Evolutionary conservation across 108 stramenopile genomes (phyloP).

Genomic region (Skeletonema grethae): DNA sequence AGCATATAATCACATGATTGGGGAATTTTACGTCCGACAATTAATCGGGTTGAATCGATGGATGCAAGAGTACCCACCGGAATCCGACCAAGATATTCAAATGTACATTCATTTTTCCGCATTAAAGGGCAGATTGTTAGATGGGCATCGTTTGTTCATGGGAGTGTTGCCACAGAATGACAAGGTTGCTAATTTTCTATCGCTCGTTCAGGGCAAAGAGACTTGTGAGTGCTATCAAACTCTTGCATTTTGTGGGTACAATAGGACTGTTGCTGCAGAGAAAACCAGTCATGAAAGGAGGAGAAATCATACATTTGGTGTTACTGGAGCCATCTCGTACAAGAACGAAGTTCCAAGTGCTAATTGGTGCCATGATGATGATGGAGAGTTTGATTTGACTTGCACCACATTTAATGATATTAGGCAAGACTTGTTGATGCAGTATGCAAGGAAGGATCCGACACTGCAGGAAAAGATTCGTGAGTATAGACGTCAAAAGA

Average conservation of each 20-base stretch:
- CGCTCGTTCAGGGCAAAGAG: not conserved
- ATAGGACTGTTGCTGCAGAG: not conserved
- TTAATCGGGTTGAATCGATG: slow-evolving; percentile 29
- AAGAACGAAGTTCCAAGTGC: not conserved
- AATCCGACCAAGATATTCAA: slow-evolving; percentile 5
- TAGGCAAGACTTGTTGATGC: not conserved
- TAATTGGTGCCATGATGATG: not conserved
- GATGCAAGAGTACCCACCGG: slow-evolving; percentile 17
- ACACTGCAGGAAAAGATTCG: not conserved
- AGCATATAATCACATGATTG: slow-evolving; percentile 52
- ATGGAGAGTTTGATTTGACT: not conserved
- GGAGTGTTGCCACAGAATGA: not conserved
- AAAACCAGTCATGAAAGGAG: too few relatives aligned
- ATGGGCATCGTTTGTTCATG: slow-evolving; percentile 27
- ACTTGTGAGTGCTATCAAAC: slow-evolving; percentile 17
- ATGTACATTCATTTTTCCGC: slow-evolving; percentile 24
- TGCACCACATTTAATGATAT: not conserved
- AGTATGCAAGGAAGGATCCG: not conserved
- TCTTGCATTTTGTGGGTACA: slow-evolving; percentile 27
- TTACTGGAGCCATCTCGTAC: not conserved
- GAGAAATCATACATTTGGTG: slow-evolving; percentile 1
- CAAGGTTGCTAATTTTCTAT: not conserved
- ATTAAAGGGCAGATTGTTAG: slow-evolving; percentile 9
- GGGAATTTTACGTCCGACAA: slow-evolving; percentile 50
- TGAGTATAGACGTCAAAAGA: not conserved